phyloP scores from a whole-genome alignment of 2,329 filamentous ascomycete species.

The Paecilomyces sp. region DNA sequence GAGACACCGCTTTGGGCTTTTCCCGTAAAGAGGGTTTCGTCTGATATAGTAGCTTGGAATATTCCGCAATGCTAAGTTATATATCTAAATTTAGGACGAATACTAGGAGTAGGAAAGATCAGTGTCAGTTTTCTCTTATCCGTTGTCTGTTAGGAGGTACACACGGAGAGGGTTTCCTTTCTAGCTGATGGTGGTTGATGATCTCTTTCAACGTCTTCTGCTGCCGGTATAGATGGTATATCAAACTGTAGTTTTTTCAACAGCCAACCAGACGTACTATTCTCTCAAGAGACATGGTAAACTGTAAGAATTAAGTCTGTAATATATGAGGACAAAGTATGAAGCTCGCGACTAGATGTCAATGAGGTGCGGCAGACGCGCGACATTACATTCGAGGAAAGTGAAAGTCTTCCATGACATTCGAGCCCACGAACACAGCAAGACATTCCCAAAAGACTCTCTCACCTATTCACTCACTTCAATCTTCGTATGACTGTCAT shows the following conservation, averaged over 20 bases:
- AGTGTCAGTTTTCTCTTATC: not conserved
- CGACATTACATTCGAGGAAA: not conserved
- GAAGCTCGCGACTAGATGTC: not conserved
- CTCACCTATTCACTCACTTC: not conserved
- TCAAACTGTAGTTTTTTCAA: not conserved
- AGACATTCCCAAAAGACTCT: not conserved
- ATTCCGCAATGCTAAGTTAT: too few species aligned
- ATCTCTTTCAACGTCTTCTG: not conserved
- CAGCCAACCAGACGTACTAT: not conserved
- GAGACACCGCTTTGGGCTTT: too few species aligned
- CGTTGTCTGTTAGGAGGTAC: not conserved
- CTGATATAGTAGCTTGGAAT: too few species aligned
- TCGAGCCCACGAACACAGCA: not conserved
- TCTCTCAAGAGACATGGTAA: not conserved
- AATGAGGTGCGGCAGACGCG: not conserved
- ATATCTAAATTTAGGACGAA: too few species aligned
- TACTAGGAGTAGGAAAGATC: too few species aligned
- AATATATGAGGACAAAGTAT: not conserved
- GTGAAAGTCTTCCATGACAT: not conserved
- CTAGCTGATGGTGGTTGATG: not conserved
- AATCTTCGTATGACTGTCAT: not conserved
- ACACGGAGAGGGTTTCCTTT: not conserved
- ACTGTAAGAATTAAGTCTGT: not conserved
- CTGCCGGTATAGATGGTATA: not conserved
- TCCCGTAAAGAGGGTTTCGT: too few species aligned